A percentile compares a stretch with the other conserved stretches of the same genome.
phyloP scores from a whole-genome alignment of 495 filamentous ascomycete genomes.

The Patellaria atrata region DNA sequence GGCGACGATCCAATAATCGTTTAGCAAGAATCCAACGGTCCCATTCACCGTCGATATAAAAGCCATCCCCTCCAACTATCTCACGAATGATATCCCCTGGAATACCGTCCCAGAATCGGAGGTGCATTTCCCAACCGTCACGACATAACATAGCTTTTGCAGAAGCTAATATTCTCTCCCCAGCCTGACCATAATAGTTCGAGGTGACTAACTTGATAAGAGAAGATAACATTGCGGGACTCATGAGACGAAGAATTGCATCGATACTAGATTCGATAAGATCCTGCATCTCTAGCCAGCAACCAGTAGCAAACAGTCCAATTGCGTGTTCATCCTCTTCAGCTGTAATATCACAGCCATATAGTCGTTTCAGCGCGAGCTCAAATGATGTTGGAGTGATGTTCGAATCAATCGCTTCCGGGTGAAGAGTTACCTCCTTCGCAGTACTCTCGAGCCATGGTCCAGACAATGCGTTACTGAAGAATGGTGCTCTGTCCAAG shows the following conservation, averaged over 20 bases:
- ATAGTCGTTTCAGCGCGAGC: conserved; percentile 41
- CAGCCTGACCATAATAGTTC: conserved; percentile 44
- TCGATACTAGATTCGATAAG: conserved; percentile 41
- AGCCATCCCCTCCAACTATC: conserved; percentile 46
- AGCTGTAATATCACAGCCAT: conserved; percentile 33
- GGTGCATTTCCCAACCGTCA: conserved; percentile 45
- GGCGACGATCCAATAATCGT: conserved; percentile 37
- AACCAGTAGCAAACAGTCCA: conserved; percentile 43
- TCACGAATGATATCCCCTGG: conserved; percentile 42
- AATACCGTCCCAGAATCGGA: conserved; percentile 43
- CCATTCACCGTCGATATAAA: conserved; percentile 45
- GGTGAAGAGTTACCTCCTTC: conserved; percentile 40
- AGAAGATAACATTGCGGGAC: conserved; percentile 30
- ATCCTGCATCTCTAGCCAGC: conserved; percentile 47
- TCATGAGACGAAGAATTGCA: conserved; percentile 40
- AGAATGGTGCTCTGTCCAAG: conserved; percentile 45
- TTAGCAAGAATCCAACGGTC: conserved; percentile 42
- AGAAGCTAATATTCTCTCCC: conserved; percentile 39
- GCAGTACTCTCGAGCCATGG: conserved; percentile 44
- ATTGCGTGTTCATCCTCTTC: conserved; percentile 43
- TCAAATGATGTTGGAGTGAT: conserved; percentile 44
- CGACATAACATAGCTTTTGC: conserved; percentile 46
- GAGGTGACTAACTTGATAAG: conserved; percentile 40
- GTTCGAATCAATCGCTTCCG: conserved; percentile 41
- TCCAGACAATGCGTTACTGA: conserved; percentile 39